Base-by-base conservation (phyloP, 2,329 filamentous ascomycete genomes). In the Tolypocladium tropicale region DNA sequence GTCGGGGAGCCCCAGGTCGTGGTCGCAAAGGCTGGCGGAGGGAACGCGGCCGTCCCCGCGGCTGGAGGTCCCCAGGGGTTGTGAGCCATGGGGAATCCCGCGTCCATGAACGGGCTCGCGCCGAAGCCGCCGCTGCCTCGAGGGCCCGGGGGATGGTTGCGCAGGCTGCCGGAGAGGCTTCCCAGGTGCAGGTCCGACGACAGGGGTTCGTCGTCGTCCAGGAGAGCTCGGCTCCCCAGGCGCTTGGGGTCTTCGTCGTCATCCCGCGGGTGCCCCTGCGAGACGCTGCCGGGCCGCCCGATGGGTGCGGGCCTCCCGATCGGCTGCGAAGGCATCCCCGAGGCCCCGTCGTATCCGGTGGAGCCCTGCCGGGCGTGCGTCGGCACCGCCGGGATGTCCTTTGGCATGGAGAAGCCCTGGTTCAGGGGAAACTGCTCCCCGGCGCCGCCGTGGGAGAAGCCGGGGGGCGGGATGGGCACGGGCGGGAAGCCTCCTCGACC, bases 241-340 rank as follows among this genome's bases (percentile, higher is more conserved):
- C 94, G 91, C 58, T 86, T 82, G 59, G 85, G 87, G 55, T 89
- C 83, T 55, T 93, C 90, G 23, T 90, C 75, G 56, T 76, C 73
- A 30, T 78, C 77, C 52, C 64, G 64, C 53, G 74, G 74, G 49
- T 77, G 78, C 16, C 79, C 80, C 51, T 81, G 78, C 18, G 78
- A 79, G 28, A 82, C 83, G 68, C 91, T 96, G 18, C 86, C 85
- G 0, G 94, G 93, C 36, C 91, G 83, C 59, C 93, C 90, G 60
- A 97, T 96, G 1, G 93, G 93, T 28, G 89, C 83, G 30, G 92
- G 93, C 55, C 91, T 82, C 50, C 86, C 81, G 58, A 95, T 93
- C 1, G 89, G 89, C 60, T 90, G 86, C 36, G 85, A 78, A 55
- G 82, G 76, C 12, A 77, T 70, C 30, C 74, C 71, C 9, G 74